phyloP scores from a whole-genome alignment of 768 basidiomycete genomes.

The Tylopilus balloui region DNA sequence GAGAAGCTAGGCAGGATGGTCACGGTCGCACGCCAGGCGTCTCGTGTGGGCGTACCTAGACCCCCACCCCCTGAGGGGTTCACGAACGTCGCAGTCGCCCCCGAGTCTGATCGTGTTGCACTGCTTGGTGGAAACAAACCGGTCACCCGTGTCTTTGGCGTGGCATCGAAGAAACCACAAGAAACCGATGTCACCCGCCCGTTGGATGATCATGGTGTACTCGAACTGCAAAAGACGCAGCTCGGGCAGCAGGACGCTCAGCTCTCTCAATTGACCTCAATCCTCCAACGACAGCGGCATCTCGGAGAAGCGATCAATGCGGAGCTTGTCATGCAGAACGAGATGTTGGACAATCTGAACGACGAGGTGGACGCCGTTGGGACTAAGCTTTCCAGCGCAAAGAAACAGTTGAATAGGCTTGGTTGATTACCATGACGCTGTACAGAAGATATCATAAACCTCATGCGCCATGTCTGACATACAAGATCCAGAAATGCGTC shows the following conservation, averaged over 20 bases:
- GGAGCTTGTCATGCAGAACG: conserved; percentile 82
- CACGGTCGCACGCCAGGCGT: conserved; percentile 60
- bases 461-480: not conserved
- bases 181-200: conserved; percentile 88
- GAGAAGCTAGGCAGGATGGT: conserved; percentile 85
- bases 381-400: conserved; percentile 72
- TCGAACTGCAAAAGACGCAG: conserved; percentile 75
- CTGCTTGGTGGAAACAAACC: conserved; percentile 52
- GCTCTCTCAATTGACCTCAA: conserved; percentile 72
- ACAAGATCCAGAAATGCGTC: conserved; percentile 10
- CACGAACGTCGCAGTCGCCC: conserved; percentile 32
- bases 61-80: conserved; percentile 28
- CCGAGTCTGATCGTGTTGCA: conserved; percentile 60
- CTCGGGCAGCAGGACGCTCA: conserved; percentile 83
- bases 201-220: conserved; percentile 75
- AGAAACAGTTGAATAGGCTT: conserved; percentile 78
- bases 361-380: conserved; percentile 74
- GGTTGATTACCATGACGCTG: conserved; percentile 35
- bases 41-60: conserved; percentile 32
- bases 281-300: conserved; percentile 79
- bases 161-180: conserved; percentile 46
- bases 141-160: conserved; percentile 78
- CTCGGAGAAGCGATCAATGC: conserved; percentile 81
- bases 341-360: conserved; percentile 76
- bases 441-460: conserved; percentile 25